These are phyloP conservation scores for Pseudonitzschia delicatissima DNA, from an alignment of 108 stramenopile genomes.

Conservation along the genomic window DNA sequence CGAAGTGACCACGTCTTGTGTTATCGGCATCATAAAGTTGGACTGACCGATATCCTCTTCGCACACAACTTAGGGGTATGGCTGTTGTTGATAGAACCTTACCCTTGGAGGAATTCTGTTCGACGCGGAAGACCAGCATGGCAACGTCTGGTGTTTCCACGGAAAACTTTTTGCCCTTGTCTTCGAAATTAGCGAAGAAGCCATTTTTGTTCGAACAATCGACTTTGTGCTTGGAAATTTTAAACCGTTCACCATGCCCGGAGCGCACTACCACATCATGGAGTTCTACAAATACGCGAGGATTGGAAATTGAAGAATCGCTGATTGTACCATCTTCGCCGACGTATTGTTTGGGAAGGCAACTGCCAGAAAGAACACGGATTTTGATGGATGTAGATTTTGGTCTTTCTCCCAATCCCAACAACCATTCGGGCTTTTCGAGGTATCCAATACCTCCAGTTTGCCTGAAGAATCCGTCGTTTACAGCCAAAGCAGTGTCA, in stretches of 20 bases:
- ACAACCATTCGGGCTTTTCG: constrained; percentile 59
- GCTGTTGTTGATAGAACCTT: constrained; percentile 49
- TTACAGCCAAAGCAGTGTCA: constrained; percentile 71
- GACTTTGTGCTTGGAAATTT: constrained; percentile 28
- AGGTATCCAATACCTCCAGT: constrained; percentile 92
- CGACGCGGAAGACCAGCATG: constrained; percentile 63
- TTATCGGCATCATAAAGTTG: constrained; percentile 65
- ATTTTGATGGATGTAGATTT: constrained; percentile 27
- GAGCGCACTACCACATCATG: constrained; percentile 54
- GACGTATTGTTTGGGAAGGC: constrained; percentile 76
- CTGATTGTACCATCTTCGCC: constrained; percentile 6
- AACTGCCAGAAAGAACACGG: constrained; percentile 55
- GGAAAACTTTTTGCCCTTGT: constrained; percentile 34
- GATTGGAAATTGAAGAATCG: constrained; percentile 68
- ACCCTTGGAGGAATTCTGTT: constrained; percentile 54
- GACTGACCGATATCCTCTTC: constrained; percentile 75
- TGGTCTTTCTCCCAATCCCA: constrained; percentile 18
- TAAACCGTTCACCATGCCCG: constrained; percentile 17
- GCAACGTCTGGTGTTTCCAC: constrained; percentile 58
- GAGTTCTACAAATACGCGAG: constrained; percentile 66
- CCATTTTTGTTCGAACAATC: constrained; percentile 56
- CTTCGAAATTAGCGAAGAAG: constrained; percentile 59
- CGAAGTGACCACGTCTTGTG: constrained; percentile 58
- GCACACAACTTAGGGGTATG: constrained; percentile 62
- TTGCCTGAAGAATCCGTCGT: constrained; percentile 87